phyloP scores from a whole-genome alignment of 176 grass and related monocot species.

The Carex myosuroides region DNA sequence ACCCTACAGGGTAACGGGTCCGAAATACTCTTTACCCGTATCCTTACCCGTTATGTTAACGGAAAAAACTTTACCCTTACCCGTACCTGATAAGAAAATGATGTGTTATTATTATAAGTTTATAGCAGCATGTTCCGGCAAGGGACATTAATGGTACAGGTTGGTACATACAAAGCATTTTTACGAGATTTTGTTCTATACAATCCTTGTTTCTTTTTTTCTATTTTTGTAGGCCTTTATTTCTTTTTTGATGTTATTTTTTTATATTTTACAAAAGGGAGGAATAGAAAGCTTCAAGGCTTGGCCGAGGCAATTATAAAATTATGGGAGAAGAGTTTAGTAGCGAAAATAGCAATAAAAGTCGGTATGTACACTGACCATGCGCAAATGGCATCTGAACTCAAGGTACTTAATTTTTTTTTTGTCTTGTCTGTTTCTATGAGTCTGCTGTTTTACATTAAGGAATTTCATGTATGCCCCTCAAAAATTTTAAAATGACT shows the following conservation, averaged over 20 bases:
- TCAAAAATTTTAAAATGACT: too few relatives aligned
- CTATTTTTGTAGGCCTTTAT: background rate
- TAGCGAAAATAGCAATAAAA: slow-evolving; percentile 95
- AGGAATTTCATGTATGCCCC: too few relatives aligned
- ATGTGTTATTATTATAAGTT: background rate
- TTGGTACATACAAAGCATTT: background rate
- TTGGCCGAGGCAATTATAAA: slow-evolving; percentile 85
- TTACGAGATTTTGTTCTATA: background rate
- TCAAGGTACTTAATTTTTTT: slow-evolving; percentile 43
- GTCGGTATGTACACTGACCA: slow-evolving; percentile 67
- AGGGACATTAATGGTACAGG: background rate
- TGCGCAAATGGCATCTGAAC: slow-evolving; percentile 77
- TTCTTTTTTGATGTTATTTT: background rate
- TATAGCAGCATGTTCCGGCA: background rate
- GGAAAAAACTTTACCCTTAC: too few relatives aligned
- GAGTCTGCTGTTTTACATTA: background rate
- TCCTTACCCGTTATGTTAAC: too few relatives aligned
- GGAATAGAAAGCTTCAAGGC: slow-evolving; percentile 71
- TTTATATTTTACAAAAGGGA: slow-evolving; percentile 41
- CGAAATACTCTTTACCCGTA: too few relatives aligned
- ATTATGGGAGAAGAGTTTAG: slow-evolving; percentile 84
- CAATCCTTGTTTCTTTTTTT: background rate
- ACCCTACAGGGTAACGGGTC: too few relatives aligned
- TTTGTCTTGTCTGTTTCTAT: background rate
- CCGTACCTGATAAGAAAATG: too few relatives aligned